Evolutionary conservation across 2,329 filamentous ascomycete species (phyloP), one percentile per base, ranked within the genome.

Genomic region (Rasamsonia emersonii): DNA sequence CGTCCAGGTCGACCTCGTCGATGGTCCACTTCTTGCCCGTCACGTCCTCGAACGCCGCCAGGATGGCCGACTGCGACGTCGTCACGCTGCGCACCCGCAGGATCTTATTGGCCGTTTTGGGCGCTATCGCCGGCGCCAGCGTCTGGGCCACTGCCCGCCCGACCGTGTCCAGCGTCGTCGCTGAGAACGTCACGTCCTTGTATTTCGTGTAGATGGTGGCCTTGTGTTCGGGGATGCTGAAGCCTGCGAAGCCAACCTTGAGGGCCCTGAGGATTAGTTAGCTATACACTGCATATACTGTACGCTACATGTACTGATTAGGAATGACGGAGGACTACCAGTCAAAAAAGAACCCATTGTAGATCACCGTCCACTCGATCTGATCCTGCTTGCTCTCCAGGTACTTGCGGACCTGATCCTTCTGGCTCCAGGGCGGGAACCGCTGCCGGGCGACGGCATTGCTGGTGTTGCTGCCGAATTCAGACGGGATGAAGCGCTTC

Each of bases 401-500:
- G 18, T 43, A 39, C 11, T 43, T 29, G 2, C 21, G 24, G 17
- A 41, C 29, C 21, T 37, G 32, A 9, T 29, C n/a, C 21, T 47
- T 47, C 17, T 3, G 40, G 28, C 9, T 19, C 13, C 30, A 20
- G 4, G 25, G 27, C 3, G 34, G 34, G 10, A 36, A 32, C 11
- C 32, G 31, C 11, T 39, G 14, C 7, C 24, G 18, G 9, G 33
- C n/a, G 15, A 27, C 16, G n/a, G 37, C 24, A 14, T 38, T 32
- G 25, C 15, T 28, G 19, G 30, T 38, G 25, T 38, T 34, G 13
- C 23, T 31, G 10, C 36, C 32, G 18, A 35, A 35, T 11, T 38
- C 28, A 19, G 37, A 37, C 8, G 33, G 31, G 15, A 33, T 11
- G 17, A 36, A 33, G 9, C 74, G 65, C 42, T 70, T 68, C 4